Evolutionary conservation across 2,329 filamentous ascomycete genomes (phyloP).

Genomic region (Colletotrichum gigasporum): DNA sequence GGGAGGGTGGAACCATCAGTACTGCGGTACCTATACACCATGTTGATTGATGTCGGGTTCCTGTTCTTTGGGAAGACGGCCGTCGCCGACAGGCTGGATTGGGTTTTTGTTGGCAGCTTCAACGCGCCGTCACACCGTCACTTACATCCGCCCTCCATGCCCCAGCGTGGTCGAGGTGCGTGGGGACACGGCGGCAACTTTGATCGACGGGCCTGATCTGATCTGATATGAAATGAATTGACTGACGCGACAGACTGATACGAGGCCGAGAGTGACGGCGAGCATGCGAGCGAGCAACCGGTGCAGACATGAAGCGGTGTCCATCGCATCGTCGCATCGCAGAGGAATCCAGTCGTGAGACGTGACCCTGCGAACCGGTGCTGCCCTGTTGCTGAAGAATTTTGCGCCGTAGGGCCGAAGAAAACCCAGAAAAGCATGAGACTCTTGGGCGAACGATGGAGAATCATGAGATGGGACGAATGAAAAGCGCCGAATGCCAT

Average conservation of each 20-base stretch:
- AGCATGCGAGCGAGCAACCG: slow-evolving; percentile 18
- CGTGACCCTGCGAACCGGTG: not conserved
- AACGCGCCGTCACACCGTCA: not conserved
- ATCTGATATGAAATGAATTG: slow-evolving; percentile 6
- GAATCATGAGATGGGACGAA: slow-evolving; percentile 19
- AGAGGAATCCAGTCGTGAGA: not conserved
- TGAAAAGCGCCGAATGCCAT: slow-evolving; percentile 1
- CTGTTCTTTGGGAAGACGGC: not conserved
- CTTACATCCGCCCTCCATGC: not conserved
- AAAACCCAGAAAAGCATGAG: slow-evolving; percentile 20
- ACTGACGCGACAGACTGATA: not conserved
- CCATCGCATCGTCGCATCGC: not conserved
- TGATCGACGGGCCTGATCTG: slow-evolving; percentile 25
- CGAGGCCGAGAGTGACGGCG: slow-evolving; percentile 17
- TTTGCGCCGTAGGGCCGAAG: slow-evolving; percentile 14
- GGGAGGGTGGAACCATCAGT: slow-evolving; percentile 20
- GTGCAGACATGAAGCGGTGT: not conserved
- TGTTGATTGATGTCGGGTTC: not conserved
- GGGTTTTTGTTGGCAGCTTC: not conserved
- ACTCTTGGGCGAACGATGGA: slow-evolving; percentile 7
- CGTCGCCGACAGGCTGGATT: slow-evolving; percentile 18
- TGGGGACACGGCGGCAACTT: too few relatives aligned
- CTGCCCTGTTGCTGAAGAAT: slow-evolving; percentile 11
- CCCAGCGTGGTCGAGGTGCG: not conserved
- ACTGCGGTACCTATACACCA: not conserved